Base-by-base conservation (phyloP, 2,329 filamentous ascomycete genomes). In the Aspergillus sp. region DNA sequence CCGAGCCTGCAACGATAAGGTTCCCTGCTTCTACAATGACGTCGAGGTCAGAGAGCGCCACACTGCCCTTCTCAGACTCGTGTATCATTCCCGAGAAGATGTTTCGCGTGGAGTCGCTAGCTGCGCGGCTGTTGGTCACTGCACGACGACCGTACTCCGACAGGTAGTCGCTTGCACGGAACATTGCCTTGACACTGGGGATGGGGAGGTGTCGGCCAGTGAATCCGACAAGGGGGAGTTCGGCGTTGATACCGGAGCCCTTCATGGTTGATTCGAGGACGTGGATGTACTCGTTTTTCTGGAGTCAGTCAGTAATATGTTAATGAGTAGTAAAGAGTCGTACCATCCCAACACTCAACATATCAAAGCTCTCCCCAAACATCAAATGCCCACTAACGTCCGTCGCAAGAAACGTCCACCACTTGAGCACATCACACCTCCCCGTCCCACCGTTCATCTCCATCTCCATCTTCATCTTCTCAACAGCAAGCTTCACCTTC, bases 321-420 rank as follows among this genome's bases (percentile, higher is more conserved):
- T 19, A 19, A 19, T 19, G 19, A 19, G 19, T 19, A 19, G 19
- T 19, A 19, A 19, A 19, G 19, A 19, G 19, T 19, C 34, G 4
- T 66, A 83, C 83, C 72, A 80, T 71, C 11, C 81, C 82, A 6
- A 70, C 67, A 54, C 84, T 80, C 8, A 86, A 64, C 71, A 81
- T 80, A 0, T 72, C 68, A 59, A 85, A 84, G 1, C 80, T 81
- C 43, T 84, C 79, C 0, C 83, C 83, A 68, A 86, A 86, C 2
- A 75, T 79, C 8, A 86, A 69, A 53, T 84, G 74, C 0, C 77
- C 80, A 53, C 84, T 81, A 0, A 83, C 71, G 66, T 86, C 84
- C 0, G 82, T 83, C 0, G 82, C 72, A 72, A 84, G 77, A 54
- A 83, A 83, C 6, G 78, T 72, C 70, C 75, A 81, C 83, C 83